Evolutionary conservation across 495 filamentous ascomycete species (phyloP).

Genomic region (Parathielavia appendiculata): DNA sequence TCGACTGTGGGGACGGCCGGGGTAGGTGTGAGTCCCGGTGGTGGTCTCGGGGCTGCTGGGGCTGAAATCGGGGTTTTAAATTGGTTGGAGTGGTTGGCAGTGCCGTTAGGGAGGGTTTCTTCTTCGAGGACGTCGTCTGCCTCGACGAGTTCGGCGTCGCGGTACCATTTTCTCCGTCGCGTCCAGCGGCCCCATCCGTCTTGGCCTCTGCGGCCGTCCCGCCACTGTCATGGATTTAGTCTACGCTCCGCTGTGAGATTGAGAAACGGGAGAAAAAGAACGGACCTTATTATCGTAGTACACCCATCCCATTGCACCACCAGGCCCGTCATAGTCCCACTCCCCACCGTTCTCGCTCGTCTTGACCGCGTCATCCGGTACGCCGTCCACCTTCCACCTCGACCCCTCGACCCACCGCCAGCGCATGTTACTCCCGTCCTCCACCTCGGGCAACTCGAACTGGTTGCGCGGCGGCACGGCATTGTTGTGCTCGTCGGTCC

Average conservation of each 20-base stretch:
- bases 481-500: conserved; percentile 96
- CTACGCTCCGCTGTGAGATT: neutral
- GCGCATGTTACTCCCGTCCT: conserved; percentile 63
- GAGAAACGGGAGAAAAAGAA: neutral
- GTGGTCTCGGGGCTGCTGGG: neutral
- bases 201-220: conserved; percentile 77
- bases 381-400: conserved; percentile 84
- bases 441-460: conserved; percentile 83
- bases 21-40: neutral
- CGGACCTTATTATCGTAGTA: conserved; percentile 96
- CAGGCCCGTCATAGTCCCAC: conserved; percentile 49
- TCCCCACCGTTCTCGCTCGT: conserved; percentile 42
- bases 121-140: conserved; percentile 36
- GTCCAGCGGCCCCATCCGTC: conserved; percentile 97
- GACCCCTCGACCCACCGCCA: conserved; percentile 88
- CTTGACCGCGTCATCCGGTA: conserved; percentile 49
- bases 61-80: conserved; percentile 12
- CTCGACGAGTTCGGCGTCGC: conserved; percentile 93
- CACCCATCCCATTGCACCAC: conserved; percentile 75
- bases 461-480: conserved; percentile 67
- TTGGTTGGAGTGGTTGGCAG: conserved; percentile 21
- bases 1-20: conserved; percentile 9
- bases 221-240: conserved; percentile 58
- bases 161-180: conserved; percentile 87
- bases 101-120: conserved; percentile 19